A percentile compares a stretch with the other conserved stretches of the same genome.
phyloP scores from a whole-genome alignment of 2,329 filamentous ascomycete species.

The Didymella sp. region DNA sequence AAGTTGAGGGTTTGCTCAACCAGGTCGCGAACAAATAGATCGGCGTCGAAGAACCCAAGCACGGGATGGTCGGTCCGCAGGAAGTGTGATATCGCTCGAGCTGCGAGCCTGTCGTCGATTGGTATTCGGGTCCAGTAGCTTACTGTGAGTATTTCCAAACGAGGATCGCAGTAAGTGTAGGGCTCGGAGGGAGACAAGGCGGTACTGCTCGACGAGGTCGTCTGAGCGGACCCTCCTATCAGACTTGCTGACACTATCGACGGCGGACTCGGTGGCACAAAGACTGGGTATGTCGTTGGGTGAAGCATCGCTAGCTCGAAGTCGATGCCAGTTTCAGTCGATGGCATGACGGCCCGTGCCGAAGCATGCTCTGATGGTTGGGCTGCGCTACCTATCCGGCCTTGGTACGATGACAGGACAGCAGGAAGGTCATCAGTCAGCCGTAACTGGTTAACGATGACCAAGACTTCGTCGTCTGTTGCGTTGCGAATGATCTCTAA shows the following conservation, averaged over 20 bases:
- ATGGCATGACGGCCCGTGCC: slow-evolving; percentile 1
- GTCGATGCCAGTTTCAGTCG: slow-evolving; percentile 5
- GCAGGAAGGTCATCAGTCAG: not conserved
- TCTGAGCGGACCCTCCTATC: not conserved
- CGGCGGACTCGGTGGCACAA: not conserved
- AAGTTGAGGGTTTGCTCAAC: slow-evolving; percentile 10
- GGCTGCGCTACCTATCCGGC: not conserved
- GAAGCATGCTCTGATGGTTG: not conserved
- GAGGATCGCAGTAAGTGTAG: slow-evolving; percentile 10
- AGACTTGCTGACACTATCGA: not conserved
- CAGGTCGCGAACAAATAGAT: slow-evolving; percentile 13
- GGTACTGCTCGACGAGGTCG: not conserved
- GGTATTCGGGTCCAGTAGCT: slow-evolving; percentile 15
- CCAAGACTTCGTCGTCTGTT: slow-evolving; percentile 14
- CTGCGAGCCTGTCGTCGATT: slow-evolving; percentile 12
- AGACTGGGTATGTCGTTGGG: slow-evolving; percentile 4
- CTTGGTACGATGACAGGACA: not conserved
- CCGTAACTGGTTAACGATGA: slow-evolving; percentile 4
- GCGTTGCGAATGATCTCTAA: slow-evolving; percentile 8
- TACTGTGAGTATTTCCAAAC: slow-evolving; percentile 10
- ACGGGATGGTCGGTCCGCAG: slow-evolving; percentile 8
- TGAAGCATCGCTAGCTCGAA: slow-evolving; percentile 12
- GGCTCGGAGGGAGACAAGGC: not conserved
- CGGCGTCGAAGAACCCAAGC: slow-evolving; percentile 16
- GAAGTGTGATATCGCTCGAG: slow-evolving; percentile 12